These are phyloP conservation scores for Xylaria sp. DNA, from an alignment of 2,329 filamentous ascomycete species.

Conservation along the genomic window DNA sequence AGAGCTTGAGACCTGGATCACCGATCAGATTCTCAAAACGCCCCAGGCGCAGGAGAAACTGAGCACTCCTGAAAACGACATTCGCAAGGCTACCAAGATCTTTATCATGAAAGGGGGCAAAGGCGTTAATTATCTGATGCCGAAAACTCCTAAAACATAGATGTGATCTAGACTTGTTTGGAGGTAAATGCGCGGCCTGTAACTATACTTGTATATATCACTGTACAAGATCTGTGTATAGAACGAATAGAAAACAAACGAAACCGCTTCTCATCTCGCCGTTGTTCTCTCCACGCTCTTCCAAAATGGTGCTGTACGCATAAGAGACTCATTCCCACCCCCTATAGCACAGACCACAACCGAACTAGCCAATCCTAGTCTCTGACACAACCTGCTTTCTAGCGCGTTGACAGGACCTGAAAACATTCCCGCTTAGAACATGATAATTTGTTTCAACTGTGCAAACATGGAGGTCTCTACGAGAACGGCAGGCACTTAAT, in stretches of 20 bases:
- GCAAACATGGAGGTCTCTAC: background rate
- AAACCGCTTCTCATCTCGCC: slow-evolving; percentile 15
- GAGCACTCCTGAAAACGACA: slow-evolving; percentile 57
- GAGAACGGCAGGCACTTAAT: background rate
- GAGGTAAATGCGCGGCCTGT: slow-evolving; percentile 10
- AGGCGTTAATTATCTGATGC: slow-evolving; percentile 77
- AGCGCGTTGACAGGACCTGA: background rate
- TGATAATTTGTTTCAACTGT: background rate
- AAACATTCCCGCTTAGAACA: background rate
- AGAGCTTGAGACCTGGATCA: slow-evolving; percentile 68
- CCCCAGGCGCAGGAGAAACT: slow-evolving; percentile 69
- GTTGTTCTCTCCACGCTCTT: background rate
- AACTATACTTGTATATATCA: slow-evolving; percentile 27
- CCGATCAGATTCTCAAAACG: slow-evolving; percentile 69
- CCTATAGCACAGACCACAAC: slow-evolving; percentile 26
- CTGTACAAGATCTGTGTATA: slow-evolving; percentile 14
- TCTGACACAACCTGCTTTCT: background rate
- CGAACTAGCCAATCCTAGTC: slow-evolving; percentile 3
- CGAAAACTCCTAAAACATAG: slow-evolving; percentile 20
- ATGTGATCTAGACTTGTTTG: background rate
- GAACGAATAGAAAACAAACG: slow-evolving; percentile 2
- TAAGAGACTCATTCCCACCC: background rate
- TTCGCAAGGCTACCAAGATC: slow-evolving; percentile 49
- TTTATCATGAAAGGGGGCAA: slow-evolving; percentile 66
- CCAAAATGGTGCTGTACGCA: background rate